Evolutionary conservation across 345 rosid genomes (phyloP), one percentile per base, ranked within the genome.

Genomic region (Alliaria petiolata): DNA sequence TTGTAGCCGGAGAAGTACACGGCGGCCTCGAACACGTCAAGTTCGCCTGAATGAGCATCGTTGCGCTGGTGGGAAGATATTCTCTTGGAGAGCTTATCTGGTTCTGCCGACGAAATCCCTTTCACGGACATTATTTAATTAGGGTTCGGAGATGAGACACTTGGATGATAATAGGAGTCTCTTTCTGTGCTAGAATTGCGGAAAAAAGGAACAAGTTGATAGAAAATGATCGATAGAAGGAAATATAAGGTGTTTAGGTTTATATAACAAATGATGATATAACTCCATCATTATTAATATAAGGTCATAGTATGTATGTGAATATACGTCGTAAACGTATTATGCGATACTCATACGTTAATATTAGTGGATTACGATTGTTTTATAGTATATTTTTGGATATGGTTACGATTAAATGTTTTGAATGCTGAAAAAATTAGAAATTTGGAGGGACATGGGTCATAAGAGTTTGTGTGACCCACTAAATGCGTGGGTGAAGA

Each of bases 21-120:
- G 4, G 95, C 83, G 4, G 99, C 99, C 76, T 95, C 96, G 14
- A 95, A 95, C 44, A 95, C 97, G 46, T 86, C 95, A 47, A 95
- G 88, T 85, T 95, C 99, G 1, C 76, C 86, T 5, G 97, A 88
- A 64, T 87, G 84, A 8, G 84, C 82, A 67, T 34, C 58, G 11
- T 39, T 62, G 58, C 58, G 64, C 66, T 88, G 74, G 36, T 79
- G 81, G 59, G 81, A 58, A 33, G 74, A 79, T 8, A 87, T 62
- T 55, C 78, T 87, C 78, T 77, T 85, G 78, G 74, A 36, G 71
- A 76, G 43, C 60, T 78, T 79, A 47, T 81, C 72, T 5, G 85
- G 70, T 66, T 88, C 84, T 44, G 50, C n/a, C 56, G 90, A 72
- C 65, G 88, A 74, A 52, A 82, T 76, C 54, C 81, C 87, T 69